Conservation (phyloP, 139 green algal genomes). For the Zygnema circumcarinatum region DNA sequence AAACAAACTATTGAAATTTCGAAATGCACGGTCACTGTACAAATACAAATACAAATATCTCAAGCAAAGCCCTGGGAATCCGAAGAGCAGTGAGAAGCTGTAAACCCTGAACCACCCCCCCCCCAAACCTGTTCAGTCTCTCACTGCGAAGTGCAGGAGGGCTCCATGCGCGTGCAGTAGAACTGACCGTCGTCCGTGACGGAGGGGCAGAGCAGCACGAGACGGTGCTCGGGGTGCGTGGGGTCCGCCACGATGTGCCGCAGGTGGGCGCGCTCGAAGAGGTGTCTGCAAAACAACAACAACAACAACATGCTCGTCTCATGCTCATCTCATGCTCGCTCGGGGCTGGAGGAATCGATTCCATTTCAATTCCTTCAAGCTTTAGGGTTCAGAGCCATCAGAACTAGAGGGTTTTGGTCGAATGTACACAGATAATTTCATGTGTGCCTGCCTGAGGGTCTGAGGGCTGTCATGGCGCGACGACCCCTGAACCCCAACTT, state of each 20-base stretch:
- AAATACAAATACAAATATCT: not conserved
- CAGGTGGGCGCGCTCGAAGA: slow-evolving; percentile 27
- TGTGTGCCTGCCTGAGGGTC: too few species aligned
- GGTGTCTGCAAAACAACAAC: slow-evolving; percentile 39
- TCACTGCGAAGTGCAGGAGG: not conserved
- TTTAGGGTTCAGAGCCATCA: too few species aligned
- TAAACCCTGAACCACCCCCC: not conserved
- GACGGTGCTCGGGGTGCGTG: not conserved
- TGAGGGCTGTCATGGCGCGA: too few species aligned
- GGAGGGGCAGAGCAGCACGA: slow-evolving; percentile 33
- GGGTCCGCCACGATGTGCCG: slow-evolving; percentile 23
- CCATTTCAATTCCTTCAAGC: too few species aligned
- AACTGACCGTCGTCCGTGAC: not conserved
- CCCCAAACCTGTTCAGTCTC: slow-evolving; percentile 19
- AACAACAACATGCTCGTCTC: too few species aligned
- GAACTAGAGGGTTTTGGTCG: too few species aligned
- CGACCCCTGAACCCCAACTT: too few species aligned
- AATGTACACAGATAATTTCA: too few species aligned
- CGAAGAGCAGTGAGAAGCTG: not conserved
- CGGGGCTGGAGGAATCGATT: too few species aligned
- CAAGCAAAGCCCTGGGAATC: not conserved
- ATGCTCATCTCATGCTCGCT: too few species aligned
- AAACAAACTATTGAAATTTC: not conserved
- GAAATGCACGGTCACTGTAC: not conserved
- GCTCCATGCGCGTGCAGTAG: not conserved